phyloP scores from a whole-genome alignment of 257 asterid species.

The Linderniella brevidens region DNA sequence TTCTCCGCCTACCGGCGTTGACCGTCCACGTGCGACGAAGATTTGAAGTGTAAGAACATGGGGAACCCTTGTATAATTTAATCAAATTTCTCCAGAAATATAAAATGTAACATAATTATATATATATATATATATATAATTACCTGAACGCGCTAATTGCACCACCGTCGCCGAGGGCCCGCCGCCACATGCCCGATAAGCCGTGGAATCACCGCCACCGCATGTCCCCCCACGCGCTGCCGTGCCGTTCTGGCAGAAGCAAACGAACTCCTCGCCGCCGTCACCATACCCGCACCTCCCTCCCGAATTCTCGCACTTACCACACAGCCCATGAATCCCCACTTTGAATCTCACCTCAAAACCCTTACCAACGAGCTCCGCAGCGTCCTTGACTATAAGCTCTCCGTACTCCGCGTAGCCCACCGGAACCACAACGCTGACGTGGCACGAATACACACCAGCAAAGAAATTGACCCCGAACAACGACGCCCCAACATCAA shows the following conservation, averaged over 20 bases:
- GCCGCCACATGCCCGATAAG: too few species aligned
- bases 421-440: constrained; percentile 28
- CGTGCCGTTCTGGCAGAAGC: constrained; percentile 27
- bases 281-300: constrained; percentile 37
- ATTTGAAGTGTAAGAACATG: too few species aligned
- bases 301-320: constrained; percentile 23
- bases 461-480: constrained; percentile 5
- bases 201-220: too few species aligned
- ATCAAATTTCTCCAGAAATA: too few species aligned
- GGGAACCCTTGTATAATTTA: too few species aligned
- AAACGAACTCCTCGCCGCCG: constrained; percentile 16
- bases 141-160: too few species aligned
- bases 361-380: constrained; percentile 19
- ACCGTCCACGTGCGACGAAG: too few species aligned
- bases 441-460: constrained; percentile 14
- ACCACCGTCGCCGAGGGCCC: too few species aligned
- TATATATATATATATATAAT: too few species aligned
- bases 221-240: constrained; percentile 3
- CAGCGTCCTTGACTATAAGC: constrained; percentile 8
- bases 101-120: too few species aligned
- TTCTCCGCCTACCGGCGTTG: too few species aligned
- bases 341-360: constrained; percentile 28
- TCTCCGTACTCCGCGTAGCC: constrained; percentile 5
- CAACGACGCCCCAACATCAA: constrained; percentile 18
- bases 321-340: constrained; percentile 16